phyloP scores from a whole-genome alignment of 2,329 filamentous ascomycete species.

The Scytalidium sp. region DNA sequence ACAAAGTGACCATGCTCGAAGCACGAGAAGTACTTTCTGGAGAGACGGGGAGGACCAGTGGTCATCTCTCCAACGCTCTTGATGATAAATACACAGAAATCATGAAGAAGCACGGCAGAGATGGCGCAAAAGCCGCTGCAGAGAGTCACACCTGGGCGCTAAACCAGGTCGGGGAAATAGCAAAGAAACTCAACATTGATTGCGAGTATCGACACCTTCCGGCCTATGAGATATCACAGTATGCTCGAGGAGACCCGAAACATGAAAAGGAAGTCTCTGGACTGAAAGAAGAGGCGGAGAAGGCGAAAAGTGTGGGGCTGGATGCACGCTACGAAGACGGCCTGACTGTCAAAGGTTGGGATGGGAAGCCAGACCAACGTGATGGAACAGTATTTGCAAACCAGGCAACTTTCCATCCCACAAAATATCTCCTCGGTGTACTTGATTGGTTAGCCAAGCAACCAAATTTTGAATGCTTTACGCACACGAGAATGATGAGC shows the following conservation, averaged over 20 bases:
- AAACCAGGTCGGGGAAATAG: constrained; percentile 47
- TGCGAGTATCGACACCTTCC: constrained; percentile 52
- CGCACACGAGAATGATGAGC: constrained; percentile 44
- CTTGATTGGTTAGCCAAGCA: constrained; percentile 49
- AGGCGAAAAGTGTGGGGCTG: constrained; percentile 41
- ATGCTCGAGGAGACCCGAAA: constrained; percentile 35
- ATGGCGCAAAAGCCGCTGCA: constrained; percentile 44
- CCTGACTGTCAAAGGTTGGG: constrained; percentile 49
- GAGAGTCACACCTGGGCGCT: constrained; percentile 55
- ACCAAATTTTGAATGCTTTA: constrained; percentile 50
- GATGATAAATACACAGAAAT: constrained; percentile 52
- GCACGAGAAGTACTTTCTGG: constrained; percentile 51
- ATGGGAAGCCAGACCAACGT: constrained; percentile 46
- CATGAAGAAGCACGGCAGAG: constrained; percentile 47
- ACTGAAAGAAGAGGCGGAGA: constrained; percentile 42
- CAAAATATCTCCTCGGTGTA: constrained; percentile 50
- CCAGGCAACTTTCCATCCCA: constrained; percentile 56
- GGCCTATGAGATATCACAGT: constrained; percentile 49
- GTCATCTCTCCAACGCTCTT: constrained; percentile 51
- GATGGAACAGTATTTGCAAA: constrained; percentile 43
- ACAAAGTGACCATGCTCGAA: constrained; percentile 49
- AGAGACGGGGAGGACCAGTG: constrained; percentile 51
- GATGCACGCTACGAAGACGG: constrained; percentile 39
- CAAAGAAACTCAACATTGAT: constrained; percentile 46
- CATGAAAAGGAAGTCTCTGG: constrained; percentile 43